Conservation (phyloP, 1,284 basidiomycete genomes). For the Ganoderma lucidum region DNA sequence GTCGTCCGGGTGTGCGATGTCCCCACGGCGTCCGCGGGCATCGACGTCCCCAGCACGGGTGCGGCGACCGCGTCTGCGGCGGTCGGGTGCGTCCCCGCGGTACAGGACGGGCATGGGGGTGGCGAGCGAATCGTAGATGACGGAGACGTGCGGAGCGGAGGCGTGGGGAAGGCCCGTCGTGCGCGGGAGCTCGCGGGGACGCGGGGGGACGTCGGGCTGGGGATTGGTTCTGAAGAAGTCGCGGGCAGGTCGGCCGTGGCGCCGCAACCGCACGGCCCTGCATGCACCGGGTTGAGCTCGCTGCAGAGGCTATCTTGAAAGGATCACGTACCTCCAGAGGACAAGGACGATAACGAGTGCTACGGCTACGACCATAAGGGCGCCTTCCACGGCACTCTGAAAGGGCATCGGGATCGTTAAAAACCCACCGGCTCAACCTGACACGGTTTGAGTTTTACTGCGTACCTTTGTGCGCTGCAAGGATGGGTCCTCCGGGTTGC, state of each 20-base stretch:
- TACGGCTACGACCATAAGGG: slow-evolving; percentile 24
- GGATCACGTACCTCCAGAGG: slow-evolving; percentile 27
- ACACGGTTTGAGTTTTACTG: neutral
- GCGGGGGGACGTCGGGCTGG: slow-evolving; percentile 15
- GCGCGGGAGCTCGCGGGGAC: slow-evolving; percentile 28
- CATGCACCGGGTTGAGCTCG: neutral
- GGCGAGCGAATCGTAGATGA: slow-evolving; percentile 25
- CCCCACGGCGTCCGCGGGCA: slow-evolving; percentile 22
- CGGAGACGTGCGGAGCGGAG: slow-evolving; percentile 13
- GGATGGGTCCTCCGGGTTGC: neutral
- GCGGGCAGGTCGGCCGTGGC: slow-evolving; percentile 17
- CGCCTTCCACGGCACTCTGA: slow-evolving; percentile 29
- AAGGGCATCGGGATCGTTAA: neutral
- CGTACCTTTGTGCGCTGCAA: slow-evolving; percentile 25
- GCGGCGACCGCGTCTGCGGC: slow-evolving; percentile 18
- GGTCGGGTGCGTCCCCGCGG: slow-evolving; percentile 9
- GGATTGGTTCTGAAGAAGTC: slow-evolving; percentile 29
- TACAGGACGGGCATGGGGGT: slow-evolving; percentile 14
- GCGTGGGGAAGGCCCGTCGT: slow-evolving; percentile 29
- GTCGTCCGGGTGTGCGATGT: slow-evolving; percentile 29
- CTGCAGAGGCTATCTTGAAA: neutral
- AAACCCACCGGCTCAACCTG: neutral
- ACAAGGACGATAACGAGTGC: slow-evolving; percentile 17
- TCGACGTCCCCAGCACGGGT: slow-evolving; percentile 27
- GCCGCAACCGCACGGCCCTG: slow-evolving; percentile 25